These are phyloP conservation scores for Dionaea muscipula DNA, from an alignment of 179 eudicot genomes.

Conservation along the genomic window DNA sequence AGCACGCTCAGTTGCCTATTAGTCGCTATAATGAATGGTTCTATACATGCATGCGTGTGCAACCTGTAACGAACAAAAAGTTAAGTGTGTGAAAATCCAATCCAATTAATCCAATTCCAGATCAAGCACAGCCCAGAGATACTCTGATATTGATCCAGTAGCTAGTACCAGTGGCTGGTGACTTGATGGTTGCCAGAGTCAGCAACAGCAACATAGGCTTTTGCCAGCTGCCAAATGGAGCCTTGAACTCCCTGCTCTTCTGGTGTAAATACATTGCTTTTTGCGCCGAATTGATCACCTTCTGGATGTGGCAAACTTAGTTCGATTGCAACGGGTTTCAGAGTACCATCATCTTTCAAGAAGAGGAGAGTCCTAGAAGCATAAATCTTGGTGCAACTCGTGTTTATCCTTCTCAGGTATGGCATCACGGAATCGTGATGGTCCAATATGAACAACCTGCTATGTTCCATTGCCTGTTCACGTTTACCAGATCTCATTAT, in stretches of 20 bases:
- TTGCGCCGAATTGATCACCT: slow-evolving; percentile 36
- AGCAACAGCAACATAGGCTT: slow-evolving; percentile 58
- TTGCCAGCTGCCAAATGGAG: slow-evolving; percentile 64
- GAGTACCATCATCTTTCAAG: slow-evolving; percentile 48
- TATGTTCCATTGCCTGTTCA: slow-evolving; percentile 36
- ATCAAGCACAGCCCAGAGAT: background rate
- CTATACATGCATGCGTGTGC: slow-evolving; percentile 37
- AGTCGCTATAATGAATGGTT: slow-evolving; percentile 38
- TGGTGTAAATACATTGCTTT: slow-evolving; percentile 47
- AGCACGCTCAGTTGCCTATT: slow-evolving; percentile 38
- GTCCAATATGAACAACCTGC: slow-evolving; percentile 49
- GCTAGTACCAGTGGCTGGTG: slow-evolving; percentile 73
- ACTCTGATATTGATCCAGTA: background rate
- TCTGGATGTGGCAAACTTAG: slow-evolving; percentile 51
- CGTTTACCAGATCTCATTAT: no score
- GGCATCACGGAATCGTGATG: slow-evolving; percentile 70
- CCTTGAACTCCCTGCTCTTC: slow-evolving; percentile 40
- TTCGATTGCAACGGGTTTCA: slow-evolving; percentile 70
- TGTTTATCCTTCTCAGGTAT: slow-evolving; percentile 43
- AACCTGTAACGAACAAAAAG: slow-evolving; percentile 20
- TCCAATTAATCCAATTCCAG: no score
- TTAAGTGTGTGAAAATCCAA: background rate
- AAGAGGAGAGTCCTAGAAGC: slow-evolving; percentile 67
- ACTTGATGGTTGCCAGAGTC: slow-evolving; percentile 73
- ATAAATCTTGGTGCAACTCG: slow-evolving; percentile 43